Conservation (phyloP, 2,329 filamentous ascomycete species). For the Fusarium sp. region DNA sequence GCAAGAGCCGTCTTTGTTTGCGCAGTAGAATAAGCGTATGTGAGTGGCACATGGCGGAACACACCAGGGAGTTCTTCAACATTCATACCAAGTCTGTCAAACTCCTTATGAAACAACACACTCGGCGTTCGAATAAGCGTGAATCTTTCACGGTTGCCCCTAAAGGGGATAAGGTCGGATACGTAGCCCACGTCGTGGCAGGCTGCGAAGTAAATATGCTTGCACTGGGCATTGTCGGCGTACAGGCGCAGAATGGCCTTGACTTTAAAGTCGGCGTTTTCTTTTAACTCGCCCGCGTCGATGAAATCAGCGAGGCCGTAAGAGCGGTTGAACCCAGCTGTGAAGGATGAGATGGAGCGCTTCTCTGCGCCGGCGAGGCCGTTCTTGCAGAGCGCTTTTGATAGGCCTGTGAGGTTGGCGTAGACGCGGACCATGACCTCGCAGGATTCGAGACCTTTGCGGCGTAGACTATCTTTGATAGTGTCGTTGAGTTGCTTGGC, state of each 20-base stretch:
- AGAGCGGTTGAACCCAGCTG: constrained; percentile 64
- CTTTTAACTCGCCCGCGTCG: constrained; percentile 67
- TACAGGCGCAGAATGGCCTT: constrained; percentile 59
- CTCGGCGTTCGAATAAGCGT: constrained; percentile 60
- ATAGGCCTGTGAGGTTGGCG: constrained; percentile 62
- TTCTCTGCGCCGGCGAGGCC: constrained; percentile 62
- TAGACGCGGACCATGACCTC: constrained; percentile 64
- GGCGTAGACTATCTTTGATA: constrained; percentile 57
- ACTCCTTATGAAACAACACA: constrained; percentile 61
- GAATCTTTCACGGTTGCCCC: constrained; percentile 57
- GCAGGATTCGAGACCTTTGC: constrained; percentile 57
- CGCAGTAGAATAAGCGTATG: background rate
- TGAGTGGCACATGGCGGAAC: constrained; percentile 56
- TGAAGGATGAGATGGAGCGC: constrained; percentile 63
- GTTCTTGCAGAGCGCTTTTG: constrained; percentile 54
- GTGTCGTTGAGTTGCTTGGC: constrained; percentile 61
- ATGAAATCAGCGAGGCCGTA: constrained; percentile 68
- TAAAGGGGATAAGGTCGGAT: constrained; percentile 62
- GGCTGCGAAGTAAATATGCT: constrained; percentile 69
- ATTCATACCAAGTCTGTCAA: constrained; percentile 58
- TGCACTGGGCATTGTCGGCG: constrained; percentile 66
- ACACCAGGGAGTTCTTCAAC: constrained; percentile 60
- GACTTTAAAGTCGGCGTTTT: constrained; percentile 67
- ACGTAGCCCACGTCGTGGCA: constrained; percentile 64
- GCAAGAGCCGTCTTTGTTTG: background rate